These are phyloP conservation scores for Schizopora paradoxa DNA, from an alignment of 1,284 basidiomycete species.

Conservation along the genomic window DNA sequence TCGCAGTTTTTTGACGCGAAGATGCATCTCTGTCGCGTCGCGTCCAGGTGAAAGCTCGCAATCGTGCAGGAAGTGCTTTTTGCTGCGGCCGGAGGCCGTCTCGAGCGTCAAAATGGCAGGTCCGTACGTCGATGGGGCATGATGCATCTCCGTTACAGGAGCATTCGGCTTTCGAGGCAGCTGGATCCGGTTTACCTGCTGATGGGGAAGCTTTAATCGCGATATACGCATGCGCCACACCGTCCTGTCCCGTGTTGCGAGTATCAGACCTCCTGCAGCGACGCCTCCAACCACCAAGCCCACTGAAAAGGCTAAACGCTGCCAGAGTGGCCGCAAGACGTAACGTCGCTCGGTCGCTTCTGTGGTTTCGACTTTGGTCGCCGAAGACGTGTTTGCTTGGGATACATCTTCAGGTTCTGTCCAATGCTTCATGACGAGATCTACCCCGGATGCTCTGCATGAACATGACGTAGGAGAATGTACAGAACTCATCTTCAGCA, in stretches of 20 bases:
- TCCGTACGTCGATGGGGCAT: background rate
- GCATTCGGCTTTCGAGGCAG: background rate
- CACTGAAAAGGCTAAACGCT: slow-evolving; percentile 10
- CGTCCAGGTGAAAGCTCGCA: slow-evolving; percentile 11
- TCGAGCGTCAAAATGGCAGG: slow-evolving; percentile 10
- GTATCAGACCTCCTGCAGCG: slow-evolving; percentile 11
- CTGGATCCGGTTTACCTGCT: slow-evolving; percentile 4
- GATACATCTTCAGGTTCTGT: slow-evolving; percentile 5
- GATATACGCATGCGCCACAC: slow-evolving; percentile 14
- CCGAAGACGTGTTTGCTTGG: background rate
- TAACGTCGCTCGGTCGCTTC: background rate
- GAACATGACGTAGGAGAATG: background rate
- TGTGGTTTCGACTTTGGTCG: background rate
- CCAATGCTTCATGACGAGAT: slow-evolving; percentile 18
- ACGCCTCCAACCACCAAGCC: slow-evolving; percentile 8
- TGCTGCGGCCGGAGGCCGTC: slow-evolving; percentile 12
- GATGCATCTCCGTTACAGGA: background rate
- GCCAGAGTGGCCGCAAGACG: slow-evolving; percentile 15
- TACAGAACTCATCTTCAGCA: background rate
- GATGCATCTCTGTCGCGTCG: slow-evolving; percentile 11
- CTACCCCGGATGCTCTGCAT: slow-evolving; percentile 8
- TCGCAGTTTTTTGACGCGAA: slow-evolving; percentile 5
- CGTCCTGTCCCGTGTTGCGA: slow-evolving; percentile 14
- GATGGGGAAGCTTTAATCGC: slow-evolving; percentile 1
- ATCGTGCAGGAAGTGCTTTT: slow-evolving; percentile 14